Base-by-base conservation (phyloP, 176 grass and related monocot genomes). In the Pontederia paniculata region DNA sequence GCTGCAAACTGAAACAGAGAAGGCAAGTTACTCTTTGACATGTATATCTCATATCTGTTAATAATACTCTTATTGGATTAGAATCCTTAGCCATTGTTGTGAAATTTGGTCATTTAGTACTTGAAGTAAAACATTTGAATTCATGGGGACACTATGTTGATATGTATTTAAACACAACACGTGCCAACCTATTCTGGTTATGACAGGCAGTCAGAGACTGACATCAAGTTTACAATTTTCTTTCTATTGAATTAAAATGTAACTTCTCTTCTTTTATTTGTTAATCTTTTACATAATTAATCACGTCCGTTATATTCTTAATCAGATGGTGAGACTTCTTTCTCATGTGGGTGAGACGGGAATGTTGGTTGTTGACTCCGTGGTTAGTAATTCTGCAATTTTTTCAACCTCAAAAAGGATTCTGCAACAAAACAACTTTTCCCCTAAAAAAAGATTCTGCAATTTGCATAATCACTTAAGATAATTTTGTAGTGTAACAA, bases 291-390 rank as follows among this genome's bases (percentile, higher is more conserved):
- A 17, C 23, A 48, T 48, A 10, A 10, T 63, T 63, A 63, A 17
- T 43, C 17, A 16, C 48, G 44, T 14, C 21, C 18, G 14, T 47
- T 23, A 42, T 66, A 9, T 64, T 45, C 12, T 67, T 73, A 21
- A 77, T 61, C 77, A 98, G 93, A 84, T 78, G 51, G 93, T 84
- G 76, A 79, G 93, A 3, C 49, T 57, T 72, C 83, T 82, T 75
- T 98, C 87, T 79, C 75, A 88, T 67, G 28, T 9, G 50, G 84
- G 75, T 20, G 93, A 98, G 66, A 98, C 93, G 70, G 93, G 93
- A 67, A 98, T 98, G 93, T 70, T 98, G 58, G 83, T 91, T 71
- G 83, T 91, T 74, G 93, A 98, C 50, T 98, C 93, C 54, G 87
- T 98, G 71, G 93, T 91, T 69, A 84, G 72, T 65, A 23, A n/a